Evolutionary conservation across 2,329 filamentous ascomycete species (phyloP).

Genomic region (Volutella citrinella): DNA sequence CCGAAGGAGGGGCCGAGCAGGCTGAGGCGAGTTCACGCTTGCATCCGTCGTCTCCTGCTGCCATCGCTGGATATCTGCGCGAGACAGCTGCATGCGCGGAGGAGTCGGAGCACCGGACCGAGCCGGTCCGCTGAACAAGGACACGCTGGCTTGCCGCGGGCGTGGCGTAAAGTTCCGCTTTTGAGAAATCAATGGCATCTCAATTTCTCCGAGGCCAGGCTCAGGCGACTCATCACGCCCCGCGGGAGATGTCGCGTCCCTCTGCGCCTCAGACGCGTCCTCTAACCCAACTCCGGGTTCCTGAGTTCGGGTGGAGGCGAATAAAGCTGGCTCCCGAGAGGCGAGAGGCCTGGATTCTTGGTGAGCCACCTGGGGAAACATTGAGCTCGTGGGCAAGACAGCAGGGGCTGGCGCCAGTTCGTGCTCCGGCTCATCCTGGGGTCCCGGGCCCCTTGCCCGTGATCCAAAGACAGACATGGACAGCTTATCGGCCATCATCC

Average conservation of each 20-base stretch:
- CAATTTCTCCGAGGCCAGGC: slow-evolving; percentile 10
- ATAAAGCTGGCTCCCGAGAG: slow-evolving; percentile 31
- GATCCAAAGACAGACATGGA: too few relatives aligned
- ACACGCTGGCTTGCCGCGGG: slow-evolving; percentile 30
- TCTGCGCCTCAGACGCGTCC: neutral
- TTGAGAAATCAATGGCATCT: slow-evolving; percentile 38
- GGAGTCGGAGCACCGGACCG: slow-evolving; percentile 30
- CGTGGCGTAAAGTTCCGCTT: slow-evolving; percentile 49
- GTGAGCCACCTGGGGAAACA: slow-evolving; percentile 36
- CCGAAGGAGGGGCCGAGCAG: slow-evolving; percentile 40
- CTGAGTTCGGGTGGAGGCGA: slow-evolving; percentile 31
- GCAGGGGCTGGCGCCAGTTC: slow-evolving; percentile 13
- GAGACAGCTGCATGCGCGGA: slow-evolving; percentile 40
- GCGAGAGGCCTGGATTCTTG: slow-evolving; percentile 31
- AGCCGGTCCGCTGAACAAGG: slow-evolving; percentile 38
- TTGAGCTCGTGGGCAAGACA: slow-evolving; percentile 33
- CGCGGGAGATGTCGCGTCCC: too few relatives aligned
- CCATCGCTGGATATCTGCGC: slow-evolving; percentile 40
- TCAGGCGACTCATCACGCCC: neutral
- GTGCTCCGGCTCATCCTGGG: slow-evolving; percentile 17
- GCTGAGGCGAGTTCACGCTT: slow-evolving; percentile 35
- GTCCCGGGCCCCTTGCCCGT: too few relatives aligned
- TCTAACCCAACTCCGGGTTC: neutral
- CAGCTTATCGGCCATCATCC: slow-evolving; percentile 31
- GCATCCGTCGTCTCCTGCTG: slow-evolving; percentile 37